Conservation (phyloP, 2,329 filamentous ascomycete species). For the Fusarium sp. region DNA sequence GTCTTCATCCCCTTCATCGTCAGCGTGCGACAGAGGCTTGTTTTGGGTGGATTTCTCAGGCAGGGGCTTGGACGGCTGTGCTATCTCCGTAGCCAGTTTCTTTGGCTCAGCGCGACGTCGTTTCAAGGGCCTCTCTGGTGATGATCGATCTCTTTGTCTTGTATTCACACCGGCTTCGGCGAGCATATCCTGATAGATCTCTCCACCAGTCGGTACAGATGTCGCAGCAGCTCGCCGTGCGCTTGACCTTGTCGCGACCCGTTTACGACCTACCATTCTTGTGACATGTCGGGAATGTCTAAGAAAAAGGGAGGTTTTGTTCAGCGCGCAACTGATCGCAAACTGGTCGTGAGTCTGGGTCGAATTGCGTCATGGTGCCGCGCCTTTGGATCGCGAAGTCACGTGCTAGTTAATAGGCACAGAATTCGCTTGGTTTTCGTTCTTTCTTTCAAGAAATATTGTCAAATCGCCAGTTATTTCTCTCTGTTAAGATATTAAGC, state of each 20-base stretch:
- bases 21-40: neutral
- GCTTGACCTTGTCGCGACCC: constrained; percentile 39
- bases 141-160: constrained; percentile 32
- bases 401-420: constrained; percentile 10
- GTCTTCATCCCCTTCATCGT: constrained; percentile 40
- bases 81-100: neutral
- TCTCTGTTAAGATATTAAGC: too few relatives aligned
- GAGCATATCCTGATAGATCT: constrained; percentile 61
- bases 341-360: constrained; percentile 26
- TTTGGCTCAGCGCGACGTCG: constrained; percentile 46
- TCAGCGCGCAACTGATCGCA: constrained; percentile 16
- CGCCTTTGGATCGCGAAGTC: constrained; percentile 27
- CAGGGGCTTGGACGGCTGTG: neutral
- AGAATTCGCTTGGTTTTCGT: neutral
- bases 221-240: constrained; percentile 25
- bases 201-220: constrained; percentile 43
- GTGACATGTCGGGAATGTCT: constrained; percentile 9
- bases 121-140: constrained; percentile 54
- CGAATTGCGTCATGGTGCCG: constrained; percentile 43
- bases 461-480: too few relatives aligned
- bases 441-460: too few relatives aligned
- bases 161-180: constrained; percentile 56
- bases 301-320: neutral
- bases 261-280: constrained; percentile 48
- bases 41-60: neutral